A percentile compares a stretch with the other conserved stretches of the same genome.
Evolutionary conservation across 148 eudicot species (phyloP).

Genomic region (Dianthus caryophyllus): DNA sequence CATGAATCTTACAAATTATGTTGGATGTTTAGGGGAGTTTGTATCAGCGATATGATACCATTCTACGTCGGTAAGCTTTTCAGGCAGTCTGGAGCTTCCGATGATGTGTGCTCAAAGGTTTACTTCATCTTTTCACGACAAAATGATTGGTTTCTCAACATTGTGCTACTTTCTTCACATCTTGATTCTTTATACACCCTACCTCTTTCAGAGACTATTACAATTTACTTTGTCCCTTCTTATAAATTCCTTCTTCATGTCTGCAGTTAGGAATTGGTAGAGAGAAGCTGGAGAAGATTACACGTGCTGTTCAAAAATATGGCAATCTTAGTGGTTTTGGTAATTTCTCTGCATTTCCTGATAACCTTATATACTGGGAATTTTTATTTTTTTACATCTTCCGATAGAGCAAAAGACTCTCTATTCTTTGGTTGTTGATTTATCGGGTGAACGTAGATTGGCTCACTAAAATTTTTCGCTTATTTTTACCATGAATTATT

Average conservation of each 20-base stretch:
- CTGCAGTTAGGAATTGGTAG: constrained; percentile 74
- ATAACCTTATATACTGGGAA: no score
- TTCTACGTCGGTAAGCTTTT: constrained; percentile 82
- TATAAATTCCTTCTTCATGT: constrained; percentile 8
- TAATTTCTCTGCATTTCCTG: constrained; percentile 26
- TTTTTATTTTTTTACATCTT: constrained; percentile 4
- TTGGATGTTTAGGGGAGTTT: constrained; percentile 67
- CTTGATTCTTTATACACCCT: neutral
- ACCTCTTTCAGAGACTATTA: neutral
- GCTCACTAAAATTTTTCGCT: no score
- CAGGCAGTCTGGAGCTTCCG: constrained; percentile 65
- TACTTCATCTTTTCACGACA: constrained; percentile 19
- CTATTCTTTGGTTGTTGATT: no score
- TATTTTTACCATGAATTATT: no score
- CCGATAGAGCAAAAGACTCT: no score
- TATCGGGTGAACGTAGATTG: no score
- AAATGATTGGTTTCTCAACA: constrained; percentile 2
- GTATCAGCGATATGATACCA: constrained; percentile 91
- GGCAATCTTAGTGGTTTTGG: constrained; percentile 91
- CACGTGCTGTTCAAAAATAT: constrained; percentile 54
- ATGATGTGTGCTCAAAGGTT: constrained; percentile 80
- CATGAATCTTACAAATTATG: constrained; percentile 12
- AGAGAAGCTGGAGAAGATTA: constrained; percentile 51
- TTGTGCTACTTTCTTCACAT: constrained; percentile 6
- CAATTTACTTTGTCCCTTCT: constrained; percentile 17